Conservation (phyloP, 202 grass and related monocot species). For the Digitaria exilis region DNA sequence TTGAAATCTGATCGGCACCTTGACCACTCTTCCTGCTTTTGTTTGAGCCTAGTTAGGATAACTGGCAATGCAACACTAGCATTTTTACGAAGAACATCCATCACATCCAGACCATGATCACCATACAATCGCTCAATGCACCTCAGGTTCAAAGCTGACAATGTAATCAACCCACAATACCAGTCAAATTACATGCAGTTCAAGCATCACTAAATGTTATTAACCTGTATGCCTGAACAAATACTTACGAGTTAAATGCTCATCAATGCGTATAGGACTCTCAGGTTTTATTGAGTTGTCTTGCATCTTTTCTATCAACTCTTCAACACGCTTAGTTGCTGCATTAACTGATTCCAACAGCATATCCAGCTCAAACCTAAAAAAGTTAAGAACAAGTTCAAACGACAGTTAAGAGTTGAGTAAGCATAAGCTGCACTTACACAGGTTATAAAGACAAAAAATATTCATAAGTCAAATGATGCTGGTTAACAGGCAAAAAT, state of each 20-base stretch:
- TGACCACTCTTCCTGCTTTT: conserved; percentile 96
- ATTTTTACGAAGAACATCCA: conserved; percentile 90
- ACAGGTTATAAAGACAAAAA: conserved; percentile 2
- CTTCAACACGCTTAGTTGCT: conserved; percentile 76
- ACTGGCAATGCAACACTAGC: conserved; percentile 83
- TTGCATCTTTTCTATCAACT: conserved; percentile 91
- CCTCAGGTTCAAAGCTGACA: conserved; percentile 81
- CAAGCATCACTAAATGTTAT: conserved; percentile 26
- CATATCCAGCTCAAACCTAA: conserved; percentile 98
- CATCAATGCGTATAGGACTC: conserved; percentile 71
- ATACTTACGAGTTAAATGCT: conserved; percentile 82
- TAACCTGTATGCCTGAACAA: not conserved
- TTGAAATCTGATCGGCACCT: conserved; percentile 92
- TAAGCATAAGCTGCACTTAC: conserved; percentile 8
- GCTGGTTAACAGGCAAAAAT: not conserved
- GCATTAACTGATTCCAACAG: conserved; percentile 92
- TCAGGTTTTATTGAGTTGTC: conserved; percentile 76
- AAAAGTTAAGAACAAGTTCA: conserved; percentile 17
- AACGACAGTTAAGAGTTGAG: conserved; percentile 30
- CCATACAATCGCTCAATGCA: conserved; percentile 92
- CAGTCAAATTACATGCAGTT: conserved; percentile 35
- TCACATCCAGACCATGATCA: conserved; percentile 95
- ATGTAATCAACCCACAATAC: conserved; percentile 25
- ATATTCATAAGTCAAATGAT: not conserved
- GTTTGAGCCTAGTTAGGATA: conserved; percentile 81